Evolutionary conservation across 306 rosid genomes (phyloP).

Genomic region (Corylus americana): DNA sequence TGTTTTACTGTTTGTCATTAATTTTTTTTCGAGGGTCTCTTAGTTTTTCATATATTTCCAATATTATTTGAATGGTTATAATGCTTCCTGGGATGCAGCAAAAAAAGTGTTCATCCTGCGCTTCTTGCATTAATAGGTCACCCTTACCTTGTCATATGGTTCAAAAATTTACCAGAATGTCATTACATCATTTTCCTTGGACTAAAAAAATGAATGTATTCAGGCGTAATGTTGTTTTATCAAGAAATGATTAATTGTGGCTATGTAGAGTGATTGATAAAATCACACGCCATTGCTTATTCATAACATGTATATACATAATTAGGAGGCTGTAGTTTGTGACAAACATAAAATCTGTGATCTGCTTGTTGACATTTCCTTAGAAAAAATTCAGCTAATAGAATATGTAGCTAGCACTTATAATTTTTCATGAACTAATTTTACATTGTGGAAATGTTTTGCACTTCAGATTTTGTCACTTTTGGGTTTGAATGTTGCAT

Average conservation of each 20-base stretch:
- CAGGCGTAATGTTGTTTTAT: neutral
- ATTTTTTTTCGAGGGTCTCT: constrained; percentile 1
- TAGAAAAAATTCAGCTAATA: neutral
- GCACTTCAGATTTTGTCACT: neutral
- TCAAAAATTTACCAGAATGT: neutral
- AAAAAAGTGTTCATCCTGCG: neutral
- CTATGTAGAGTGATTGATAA: too few relatives aligned
- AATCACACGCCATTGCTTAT: neutral
- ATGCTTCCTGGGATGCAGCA: neutral
- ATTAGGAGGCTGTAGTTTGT: neutral
- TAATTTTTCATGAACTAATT: neutral
- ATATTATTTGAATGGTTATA: neutral
- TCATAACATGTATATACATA: neutral
- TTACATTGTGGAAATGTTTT: neutral
- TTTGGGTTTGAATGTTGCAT: neutral
- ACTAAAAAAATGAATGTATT: neutral
- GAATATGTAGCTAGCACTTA: neutral
- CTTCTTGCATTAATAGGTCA: neutral
- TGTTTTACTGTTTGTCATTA: constrained; percentile 8
- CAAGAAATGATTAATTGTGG: too few relatives aligned
- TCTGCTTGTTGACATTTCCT: neutral
- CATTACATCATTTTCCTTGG: neutral
- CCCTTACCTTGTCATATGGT: neutral
- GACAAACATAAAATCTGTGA: neutral
- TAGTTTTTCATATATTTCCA: neutral